Evolutionary conservation across 257 asterid species (phyloP), one percentile per base, ranked within the genome.

Genomic region (Ajuga chamaepitys): DNA sequence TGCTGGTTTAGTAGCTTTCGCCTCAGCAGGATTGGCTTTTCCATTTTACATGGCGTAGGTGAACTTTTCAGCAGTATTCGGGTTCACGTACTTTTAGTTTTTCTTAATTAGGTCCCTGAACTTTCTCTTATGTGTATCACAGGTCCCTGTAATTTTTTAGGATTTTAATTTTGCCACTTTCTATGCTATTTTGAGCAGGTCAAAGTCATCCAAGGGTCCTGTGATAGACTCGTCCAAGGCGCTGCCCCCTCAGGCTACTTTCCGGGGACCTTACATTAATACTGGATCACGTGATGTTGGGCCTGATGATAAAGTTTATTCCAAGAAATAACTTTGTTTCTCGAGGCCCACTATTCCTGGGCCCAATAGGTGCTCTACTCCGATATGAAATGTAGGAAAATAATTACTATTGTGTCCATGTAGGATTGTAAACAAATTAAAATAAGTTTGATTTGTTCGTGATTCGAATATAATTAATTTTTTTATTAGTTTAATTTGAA

Each of bases 11-110:
- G 32, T 82, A 56, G 91, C 84, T 64, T 94, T 94, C 74, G 99
- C 88, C 9, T 74, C 92, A 61, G 96, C 84, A 11, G 97, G 97
- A 50, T 75, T 94, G 70, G 83, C 99, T 35, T 93, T 89, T 57
- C 99, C 97, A 7, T 93, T 93, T 80, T 89, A 86, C 88, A 89
- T 93, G 97, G 99, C 86, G 95, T 92, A 79, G 75, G 97, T 73
- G 70, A 55, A 63, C 66, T 65, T 6, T 35, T 69, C 53, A 37
- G 5, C 7, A 30, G 2, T 30, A 30, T 30, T 30, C 7, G 37
- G 5, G 37, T 30, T 8, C 37, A 5, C 7, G 37, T 30, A 30
- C 37, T 30, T 30, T 30, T 8, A 5, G 7, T 30, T 1, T 30
- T 0, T 30, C 7, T 4, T 5, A 8, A 30, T 30, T 30, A 8